Base-by-base conservation (phyloP, 345 rosid genomes). In the Eutrema heterophyllum region DNA sequence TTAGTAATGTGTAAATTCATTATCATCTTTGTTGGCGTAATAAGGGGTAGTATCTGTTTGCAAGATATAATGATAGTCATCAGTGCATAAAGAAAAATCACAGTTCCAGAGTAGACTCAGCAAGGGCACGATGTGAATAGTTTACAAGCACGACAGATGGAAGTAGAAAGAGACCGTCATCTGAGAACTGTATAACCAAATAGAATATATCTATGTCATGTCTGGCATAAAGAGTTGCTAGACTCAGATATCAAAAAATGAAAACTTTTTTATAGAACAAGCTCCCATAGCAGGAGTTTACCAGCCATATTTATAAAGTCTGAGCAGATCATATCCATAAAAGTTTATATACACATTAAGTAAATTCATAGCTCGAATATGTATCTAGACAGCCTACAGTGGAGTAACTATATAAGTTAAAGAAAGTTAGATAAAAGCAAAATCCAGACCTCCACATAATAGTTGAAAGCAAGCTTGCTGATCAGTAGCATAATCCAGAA, bases 381-480 rank as follows among this genome's bases (percentile, higher is more conserved):
- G 54, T 59, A 50, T 59, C 53, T 40, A 74, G 61, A 64, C 12
- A 35, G 43, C 45, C 51, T 50, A 75, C 62, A 24, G 6, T 41
- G 46, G 61, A 68, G 40, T 53, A 61, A 61, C 9, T 21, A 21
- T 44, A 62, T 15, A 44, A 30, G 43, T 62, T 53, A 36, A 62
- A 33, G 51, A 36, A 24, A 36, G 64, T 60, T 12, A 75, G 64
- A 67, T 52, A 35, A 30, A 21, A 9, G n/a, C 0, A 56, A 56
- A 72, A 43, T 18, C 52, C 75, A 87, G 5, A 92, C 98, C 99
- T 95, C 98, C 77, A 95, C 91, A 79, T 90, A 95, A 73, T 88
- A 95, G 91, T 97, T 95, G 84, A 95, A 92, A 54, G 98, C 96
- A 71, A 95, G 86, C 87, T 95, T 95, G 94, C 97, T 78, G 62